Evolutionary conservation across 257 asterid species (phyloP).

Genomic region (Solanum paucissectum): DNA sequence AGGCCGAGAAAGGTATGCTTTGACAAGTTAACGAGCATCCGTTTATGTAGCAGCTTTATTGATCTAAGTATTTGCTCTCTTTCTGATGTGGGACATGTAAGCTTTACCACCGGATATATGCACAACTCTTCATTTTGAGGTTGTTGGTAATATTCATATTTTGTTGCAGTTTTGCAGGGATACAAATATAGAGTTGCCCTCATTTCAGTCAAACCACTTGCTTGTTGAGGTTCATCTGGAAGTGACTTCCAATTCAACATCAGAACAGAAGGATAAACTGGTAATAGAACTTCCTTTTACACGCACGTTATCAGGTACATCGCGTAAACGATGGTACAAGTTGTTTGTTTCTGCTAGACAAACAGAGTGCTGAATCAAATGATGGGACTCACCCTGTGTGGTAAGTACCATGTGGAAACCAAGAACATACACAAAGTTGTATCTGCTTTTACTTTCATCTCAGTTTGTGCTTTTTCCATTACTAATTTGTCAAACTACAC

Average conservation of each 20-base stretch:
- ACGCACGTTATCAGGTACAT: slow-evolving; percentile 66
- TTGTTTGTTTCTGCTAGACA: too few relatives aligned
- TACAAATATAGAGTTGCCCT: slow-evolving; percentile 71
- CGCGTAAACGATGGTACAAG: neutral
- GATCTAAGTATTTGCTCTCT: too few relatives aligned
- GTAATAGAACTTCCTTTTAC: slow-evolving; percentile 60
- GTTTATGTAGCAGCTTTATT: neutral
- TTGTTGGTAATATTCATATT: neutral
- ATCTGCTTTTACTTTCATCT: too few relatives aligned
- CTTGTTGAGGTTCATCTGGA: too few relatives aligned
- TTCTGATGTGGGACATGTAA: neutral
- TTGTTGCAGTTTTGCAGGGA: slow-evolving; percentile 39
- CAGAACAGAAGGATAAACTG: slow-evolving; percentile 15
- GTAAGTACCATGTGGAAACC: too few relatives aligned
- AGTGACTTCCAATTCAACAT: neutral
- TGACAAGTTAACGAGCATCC: neutral
- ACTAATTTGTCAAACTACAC: too few relatives aligned
- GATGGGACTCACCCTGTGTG: too few relatives aligned
- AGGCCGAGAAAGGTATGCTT: slow-evolving; percentile 33
- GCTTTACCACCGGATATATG: neutral
- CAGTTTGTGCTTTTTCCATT: too few relatives aligned
- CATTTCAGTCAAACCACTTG: slow-evolving; percentile 30
- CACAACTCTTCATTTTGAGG: neutral
- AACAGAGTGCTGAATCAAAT: too few relatives aligned
- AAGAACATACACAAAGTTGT: too few relatives aligned